phyloP scores from a whole-genome alignment of 805 yeast species.

The Helenozyma rhizophorensis region DNA sequence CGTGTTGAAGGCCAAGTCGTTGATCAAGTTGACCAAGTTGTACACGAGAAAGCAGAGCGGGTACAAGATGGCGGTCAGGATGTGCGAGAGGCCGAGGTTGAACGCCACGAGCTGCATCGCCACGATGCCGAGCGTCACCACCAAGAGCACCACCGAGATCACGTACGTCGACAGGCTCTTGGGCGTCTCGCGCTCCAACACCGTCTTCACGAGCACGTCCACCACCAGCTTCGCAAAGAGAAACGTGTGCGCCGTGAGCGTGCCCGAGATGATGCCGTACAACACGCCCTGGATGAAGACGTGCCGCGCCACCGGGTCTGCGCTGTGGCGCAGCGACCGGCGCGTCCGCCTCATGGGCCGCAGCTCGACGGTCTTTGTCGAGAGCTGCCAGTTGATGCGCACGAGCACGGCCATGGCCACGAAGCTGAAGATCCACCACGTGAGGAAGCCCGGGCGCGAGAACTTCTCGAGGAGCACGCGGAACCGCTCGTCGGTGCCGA shows the following conservation, averaged over 20 bases:
- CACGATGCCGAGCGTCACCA: slow-evolving; percentile 57
- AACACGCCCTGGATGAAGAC: slow-evolving; percentile 50
- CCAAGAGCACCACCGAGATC: slow-evolving; percentile 42
- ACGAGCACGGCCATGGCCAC: slow-evolving; percentile 23
- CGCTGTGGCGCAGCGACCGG: slow-evolving; percentile 4
- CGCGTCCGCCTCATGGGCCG: slow-evolving; percentile 4
- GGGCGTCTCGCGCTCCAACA: slow-evolving; percentile 21
- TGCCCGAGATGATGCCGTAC: slow-evolving; percentile 69
- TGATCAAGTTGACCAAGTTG: slow-evolving; percentile 56
- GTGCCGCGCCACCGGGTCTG: slow-evolving; percentile 15
- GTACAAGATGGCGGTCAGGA: slow-evolving; percentile 74
- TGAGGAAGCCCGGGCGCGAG: slow-evolving; percentile 44
- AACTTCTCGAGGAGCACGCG: slow-evolving; percentile 32
- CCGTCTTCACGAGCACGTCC: slow-evolving; percentile 54
- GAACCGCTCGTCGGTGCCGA: slow-evolving; percentile 31
- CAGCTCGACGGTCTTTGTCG: slow-evolving; percentile 6
- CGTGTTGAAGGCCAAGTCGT: slow-evolving; percentile 55
- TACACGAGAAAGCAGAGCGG: slow-evolving; percentile 84
- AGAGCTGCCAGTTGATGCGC: slow-evolving; percentile 18
- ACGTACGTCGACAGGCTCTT: slow-evolving; percentile 27
- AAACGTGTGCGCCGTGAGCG: slow-evolving; percentile 79
- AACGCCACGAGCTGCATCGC: slow-evolving; percentile 67
- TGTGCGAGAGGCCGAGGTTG: slow-evolving; percentile 65
- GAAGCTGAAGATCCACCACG: slow-evolving; percentile 49
- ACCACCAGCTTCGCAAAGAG: slow-evolving; percentile 81